Percentiles rank a stretch among this genome's conserved stretches.
Conservation (phyloP, 441 rosid genomes). For the Rhodomyrtus psidioides region DNA sequence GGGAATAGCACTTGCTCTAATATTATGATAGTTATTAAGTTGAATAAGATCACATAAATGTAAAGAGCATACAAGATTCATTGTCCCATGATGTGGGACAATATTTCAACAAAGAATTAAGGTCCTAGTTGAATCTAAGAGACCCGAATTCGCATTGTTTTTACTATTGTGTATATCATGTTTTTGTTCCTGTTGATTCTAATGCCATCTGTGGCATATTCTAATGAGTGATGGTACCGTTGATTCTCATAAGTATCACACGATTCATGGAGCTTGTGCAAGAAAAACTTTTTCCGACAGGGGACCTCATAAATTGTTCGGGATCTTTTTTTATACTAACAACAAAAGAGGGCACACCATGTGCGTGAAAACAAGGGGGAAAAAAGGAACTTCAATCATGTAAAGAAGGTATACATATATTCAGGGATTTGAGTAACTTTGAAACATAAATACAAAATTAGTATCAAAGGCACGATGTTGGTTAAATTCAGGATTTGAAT, state of each 20-base stretch:
- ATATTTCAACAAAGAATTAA: no score
- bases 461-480: not conserved
- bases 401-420: not conserved
- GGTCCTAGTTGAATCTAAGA: no score
- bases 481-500: not conserved
- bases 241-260: not conserved
- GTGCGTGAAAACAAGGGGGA: not conserved
- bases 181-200: not conserved
- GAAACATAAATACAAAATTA: not conserved
- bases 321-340: not conserved
- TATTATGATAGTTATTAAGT: no score
- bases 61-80: no score
- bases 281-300: not conserved
- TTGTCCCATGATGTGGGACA: no score
- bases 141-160: not conserved
- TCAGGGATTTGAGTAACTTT: not conserved
- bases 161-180: not conserved
- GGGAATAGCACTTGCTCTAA: no score
- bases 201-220: not conserved
- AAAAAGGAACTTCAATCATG: not conserved
- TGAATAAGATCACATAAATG: no score
- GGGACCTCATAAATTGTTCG: not conserved
- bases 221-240: not conserved
- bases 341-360: not conserved
- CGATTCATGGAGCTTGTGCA: not conserved